These are phyloP conservation scores for Inonotus hispidus DNA, from an alignment of 1,284 basidiomycete species.

Conservation along the genomic window DNA sequence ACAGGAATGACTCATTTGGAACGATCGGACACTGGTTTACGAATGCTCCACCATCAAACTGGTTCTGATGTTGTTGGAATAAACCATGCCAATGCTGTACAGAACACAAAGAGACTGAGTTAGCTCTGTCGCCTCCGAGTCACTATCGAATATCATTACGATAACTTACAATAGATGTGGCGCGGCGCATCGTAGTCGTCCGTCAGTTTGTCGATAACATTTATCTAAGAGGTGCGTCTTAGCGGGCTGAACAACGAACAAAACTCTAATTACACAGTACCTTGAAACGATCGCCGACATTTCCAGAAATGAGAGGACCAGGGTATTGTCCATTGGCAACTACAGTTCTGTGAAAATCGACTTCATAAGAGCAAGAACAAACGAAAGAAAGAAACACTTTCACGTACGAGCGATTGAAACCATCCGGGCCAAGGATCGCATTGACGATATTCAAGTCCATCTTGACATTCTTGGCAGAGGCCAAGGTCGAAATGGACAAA, in stretches of 20 bases:
- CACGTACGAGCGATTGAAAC: conserved; percentile 20
- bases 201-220: conserved; percentile 22
- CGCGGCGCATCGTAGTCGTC: conserved; percentile 22
- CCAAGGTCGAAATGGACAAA: conserved; percentile 3
- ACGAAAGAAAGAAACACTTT: background rate
- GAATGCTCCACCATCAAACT: conserved; percentile 32
- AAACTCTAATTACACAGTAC: background rate
- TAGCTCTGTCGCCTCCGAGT: background rate
- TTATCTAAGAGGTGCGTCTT: conserved; percentile 16
- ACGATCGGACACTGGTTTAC: conserved; percentile 37
- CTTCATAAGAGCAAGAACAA: background rate
- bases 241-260: background rate
- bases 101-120: background rate
- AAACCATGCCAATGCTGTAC: conserved; percentile 28
- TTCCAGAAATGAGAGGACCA: conserved; percentile 28
- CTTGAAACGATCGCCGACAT: conserved; percentile 29
- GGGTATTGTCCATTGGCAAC: conserved; percentile 27
- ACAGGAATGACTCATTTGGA: conserved; percentile 25
- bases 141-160: background rate
- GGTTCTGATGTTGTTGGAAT: conserved; percentile 29
- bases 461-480: conserved; percentile 2
- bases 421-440: conserved; percentile 29
- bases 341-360: conserved; percentile 18
- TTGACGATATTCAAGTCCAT: conserved; percentile 27
- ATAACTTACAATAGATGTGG: conserved; percentile 26